These are phyloP conservation scores for Metschnikowia bowlesiae DNA, from an alignment of 805 yeast genomes.

Conservation along the genomic window DNA sequence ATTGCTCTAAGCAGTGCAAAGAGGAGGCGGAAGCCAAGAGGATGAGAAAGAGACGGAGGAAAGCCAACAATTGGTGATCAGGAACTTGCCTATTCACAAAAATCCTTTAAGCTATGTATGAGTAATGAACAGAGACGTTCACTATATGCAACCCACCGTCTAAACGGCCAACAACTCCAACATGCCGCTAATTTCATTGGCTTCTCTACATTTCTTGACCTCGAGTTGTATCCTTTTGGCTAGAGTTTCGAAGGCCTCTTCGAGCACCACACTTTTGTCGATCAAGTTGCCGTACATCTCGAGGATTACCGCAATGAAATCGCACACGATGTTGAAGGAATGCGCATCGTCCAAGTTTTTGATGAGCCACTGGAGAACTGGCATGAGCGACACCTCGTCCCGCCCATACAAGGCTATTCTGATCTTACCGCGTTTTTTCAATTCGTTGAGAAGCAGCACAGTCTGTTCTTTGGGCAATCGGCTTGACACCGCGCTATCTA, in stretches of 20 bases:
- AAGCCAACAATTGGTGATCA: slow-evolving; percentile 2
- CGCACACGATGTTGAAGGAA: slow-evolving; percentile 57
- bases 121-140: background rate
- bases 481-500: slow-evolving; percentile 76
- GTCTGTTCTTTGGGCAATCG: slow-evolving; percentile 81
- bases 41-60: slow-evolving; percentile 4
- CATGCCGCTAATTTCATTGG: slow-evolving; percentile 91
- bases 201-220: slow-evolving; percentile 76
- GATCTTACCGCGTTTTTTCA: slow-evolving; percentile 84
- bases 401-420: slow-evolving; percentile 74
- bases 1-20: slow-evolving; percentile 34
- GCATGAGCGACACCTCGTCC: slow-evolving; percentile 83
- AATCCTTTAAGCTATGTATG: background rate
- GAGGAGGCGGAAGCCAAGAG: slow-evolving; percentile 5
- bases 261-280: slow-evolving; percentile 72
- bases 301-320: slow-evolving; percentile 60
- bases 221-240: slow-evolving; percentile 61
- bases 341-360: slow-evolving; percentile 78
- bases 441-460: slow-evolving; percentile 76
- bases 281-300: slow-evolving; percentile 75
- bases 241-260: slow-evolving; percentile 62
- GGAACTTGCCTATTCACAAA: background rate
- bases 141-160: slow-evolving; percentile 2
- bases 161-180: slow-evolving; percentile 69
- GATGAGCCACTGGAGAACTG: slow-evolving; percentile 78